Evolutionary conservation across 441 rosid genomes (phyloP), one percentile per base, ranked within the genome.

Genomic region (Adansonia madagascariensis): DNA sequence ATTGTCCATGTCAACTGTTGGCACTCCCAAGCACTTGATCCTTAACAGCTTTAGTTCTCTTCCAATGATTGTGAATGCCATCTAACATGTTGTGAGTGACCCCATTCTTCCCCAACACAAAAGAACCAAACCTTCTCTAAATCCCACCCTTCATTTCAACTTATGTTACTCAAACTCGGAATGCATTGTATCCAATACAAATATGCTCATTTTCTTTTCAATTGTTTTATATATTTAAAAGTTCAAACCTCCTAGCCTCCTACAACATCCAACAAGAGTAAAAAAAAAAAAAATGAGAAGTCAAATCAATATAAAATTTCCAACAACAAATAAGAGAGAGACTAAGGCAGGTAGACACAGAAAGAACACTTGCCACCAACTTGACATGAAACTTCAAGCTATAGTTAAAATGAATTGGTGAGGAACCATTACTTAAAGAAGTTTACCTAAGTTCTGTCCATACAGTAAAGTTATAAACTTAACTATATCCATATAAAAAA

Each of bases 11-110:
- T 94, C 97, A 76, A 94, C 88, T 10, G 95, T 92, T 49, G 97
- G 95, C 72, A 89, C 95, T 68, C 97, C 98, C 84, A 92, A 85
- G 78, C 97, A 92, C 87, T 94, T 94, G 68, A 94, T 92, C 88
- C 98, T 92, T 76, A 89, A 24, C 92, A 31, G 97, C 94, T 80
- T 94, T 94, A 0, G 98, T 95, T 75, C 83, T 86, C 84, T 86
- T 92, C 97, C 98, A 94, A 75, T 92, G 97, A 75, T 91, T 91
- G 77, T 90, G 95, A 41, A 94, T 89, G 67, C 92, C 98, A 85
- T 89, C 97, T 77, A 94, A 86, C 95, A 91, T 88, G 86, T 94
- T 94, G 85, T 94, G 98, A 65, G 97, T 92, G 18, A 92, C 95
- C 81, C 98, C 97, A 0, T 88, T 91, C 85, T 88, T 92, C 71